Conservation (phyloP, 371 early-diverging fungal genomes). For the Actinomucor elegans region DNA sequence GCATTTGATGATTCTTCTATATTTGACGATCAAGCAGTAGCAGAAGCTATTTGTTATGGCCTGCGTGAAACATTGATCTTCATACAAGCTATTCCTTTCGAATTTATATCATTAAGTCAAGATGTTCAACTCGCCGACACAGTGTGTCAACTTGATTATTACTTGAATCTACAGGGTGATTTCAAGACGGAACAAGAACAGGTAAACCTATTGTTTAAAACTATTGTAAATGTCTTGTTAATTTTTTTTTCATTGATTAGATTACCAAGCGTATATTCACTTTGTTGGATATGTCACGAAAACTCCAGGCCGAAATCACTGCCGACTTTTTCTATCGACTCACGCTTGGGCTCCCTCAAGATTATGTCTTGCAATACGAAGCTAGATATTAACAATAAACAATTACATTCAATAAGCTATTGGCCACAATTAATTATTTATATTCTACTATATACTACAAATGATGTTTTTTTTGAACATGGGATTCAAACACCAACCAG, state of each 20-base stretch:
- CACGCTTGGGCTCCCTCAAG: not conserved
- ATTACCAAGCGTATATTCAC: constrained; percentile 32
- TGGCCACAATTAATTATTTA: not conserved
- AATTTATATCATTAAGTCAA: no score
- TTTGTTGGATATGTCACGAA: constrained; percentile 4
- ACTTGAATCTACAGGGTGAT: not conserved
- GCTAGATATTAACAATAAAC: not conserved
- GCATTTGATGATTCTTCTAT: not conserved
- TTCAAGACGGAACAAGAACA: constrained; percentile 28
- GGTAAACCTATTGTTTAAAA: no score
- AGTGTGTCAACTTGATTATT: constrained; percentile 15
- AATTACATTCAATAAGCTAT: constrained; percentile 27
- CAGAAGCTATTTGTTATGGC: constrained; percentile 5
- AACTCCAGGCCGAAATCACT: not conserved
- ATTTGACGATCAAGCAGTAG: not conserved
- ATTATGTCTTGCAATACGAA: not conserved
- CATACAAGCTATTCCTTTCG: no score
- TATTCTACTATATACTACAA: no score
- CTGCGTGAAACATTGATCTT: constrained; percentile 10
- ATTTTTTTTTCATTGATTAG: constrained; percentile 9
- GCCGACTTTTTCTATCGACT: not conserved
- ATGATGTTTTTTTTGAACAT: no score
- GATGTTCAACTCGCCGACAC: constrained; percentile 11
- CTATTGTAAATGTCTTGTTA: no score
- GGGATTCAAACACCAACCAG: no score